Percentiles rank a stretch among this genome's conserved stretches.
phyloP scores from a whole-genome alignment of 2,329 filamentous ascomycete genomes.

The Xylaria polymorpha region DNA sequence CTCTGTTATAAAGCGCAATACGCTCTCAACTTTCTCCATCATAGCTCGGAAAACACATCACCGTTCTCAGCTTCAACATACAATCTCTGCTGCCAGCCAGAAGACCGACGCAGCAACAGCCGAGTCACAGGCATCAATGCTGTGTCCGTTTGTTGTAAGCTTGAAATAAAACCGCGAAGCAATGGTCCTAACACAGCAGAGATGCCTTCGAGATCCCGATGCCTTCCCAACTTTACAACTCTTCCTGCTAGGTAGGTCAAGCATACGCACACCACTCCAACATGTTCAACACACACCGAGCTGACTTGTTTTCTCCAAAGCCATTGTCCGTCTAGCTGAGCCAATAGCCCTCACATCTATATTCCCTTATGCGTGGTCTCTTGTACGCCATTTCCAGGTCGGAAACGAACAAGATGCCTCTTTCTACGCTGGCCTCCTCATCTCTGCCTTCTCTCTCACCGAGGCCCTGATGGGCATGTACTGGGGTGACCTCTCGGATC shows the following conservation, averaged over 20 bases:
- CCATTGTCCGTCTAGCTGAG: constrained; percentile 91
- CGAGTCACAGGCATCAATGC: constrained; percentile 44
- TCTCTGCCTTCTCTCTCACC: constrained; percentile 85
- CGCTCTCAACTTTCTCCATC: no score
- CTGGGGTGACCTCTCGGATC: constrained; percentile 87
- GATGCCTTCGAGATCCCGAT: constrained; percentile 70
- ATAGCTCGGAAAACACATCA: not conserved
- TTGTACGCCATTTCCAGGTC: constrained; percentile 80
- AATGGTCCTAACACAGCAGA: constrained; percentile 65
- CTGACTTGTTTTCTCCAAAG: constrained; percentile 57
- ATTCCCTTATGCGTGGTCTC: constrained; percentile 89
- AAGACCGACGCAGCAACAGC: constrained; percentile 27
- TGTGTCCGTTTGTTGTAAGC: constrained; percentile 60
- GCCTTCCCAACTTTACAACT: constrained; percentile 86
- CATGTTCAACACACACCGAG: constrained; percentile 5
- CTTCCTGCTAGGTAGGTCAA: constrained; percentile 79
- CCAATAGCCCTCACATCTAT: constrained; percentile 94
- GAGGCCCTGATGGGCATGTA: constrained; percentile 88
- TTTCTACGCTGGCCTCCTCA: constrained; percentile 88
- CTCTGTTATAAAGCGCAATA: not conserved
- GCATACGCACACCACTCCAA: not conserved
- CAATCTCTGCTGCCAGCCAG: not conserved
- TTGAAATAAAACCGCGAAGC: constrained; percentile 54
- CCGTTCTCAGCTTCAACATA: not conserved
- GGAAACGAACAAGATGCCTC: constrained; percentile 80